phyloP scores from a whole-genome alignment of 305 asterid genomes.

The Fraxinus albicans region DNA sequence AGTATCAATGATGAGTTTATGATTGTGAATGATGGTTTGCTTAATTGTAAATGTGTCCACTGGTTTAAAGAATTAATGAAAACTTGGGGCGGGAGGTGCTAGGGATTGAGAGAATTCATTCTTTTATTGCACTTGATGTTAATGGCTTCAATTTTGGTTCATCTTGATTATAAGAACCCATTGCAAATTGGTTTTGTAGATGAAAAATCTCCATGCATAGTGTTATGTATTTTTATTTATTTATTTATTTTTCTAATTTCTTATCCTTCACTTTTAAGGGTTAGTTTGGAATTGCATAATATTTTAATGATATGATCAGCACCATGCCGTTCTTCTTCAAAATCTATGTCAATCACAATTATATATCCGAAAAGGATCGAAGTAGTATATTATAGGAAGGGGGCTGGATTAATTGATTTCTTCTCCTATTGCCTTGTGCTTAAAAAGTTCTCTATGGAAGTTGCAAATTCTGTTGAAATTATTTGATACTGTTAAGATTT shows the following conservation, averaged over 20 bases:
- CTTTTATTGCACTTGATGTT: neutral
- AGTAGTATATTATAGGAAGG: neutral
- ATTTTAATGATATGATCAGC: neutral
- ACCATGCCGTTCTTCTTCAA: neutral
- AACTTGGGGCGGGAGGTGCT: neutral
- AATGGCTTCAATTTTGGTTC: neutral
- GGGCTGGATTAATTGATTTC: neutral
- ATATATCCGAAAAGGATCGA: neutral
- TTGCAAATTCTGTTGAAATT: neutral
- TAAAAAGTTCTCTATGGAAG: neutral
- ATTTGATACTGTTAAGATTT: neutral
- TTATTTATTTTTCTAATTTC: neutral
- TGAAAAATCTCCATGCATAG: neutral
- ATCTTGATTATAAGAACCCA: neutral
- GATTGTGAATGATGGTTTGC: neutral
- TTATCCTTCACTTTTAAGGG: neutral
- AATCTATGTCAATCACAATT: neutral
- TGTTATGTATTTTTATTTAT: neutral
- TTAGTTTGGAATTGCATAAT: neutral
- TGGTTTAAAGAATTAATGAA: neutral
- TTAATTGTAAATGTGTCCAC: neutral
- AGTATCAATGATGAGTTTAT: neutral
- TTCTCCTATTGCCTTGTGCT: neutral
- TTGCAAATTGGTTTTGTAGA: neutral
- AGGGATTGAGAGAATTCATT: neutral